A percentile compares a stretch with the other conserved stretches of the same genome.
phyloP scores from a whole-genome alignment of 257 asterid genomes.

The Solanum pennellii region DNA sequence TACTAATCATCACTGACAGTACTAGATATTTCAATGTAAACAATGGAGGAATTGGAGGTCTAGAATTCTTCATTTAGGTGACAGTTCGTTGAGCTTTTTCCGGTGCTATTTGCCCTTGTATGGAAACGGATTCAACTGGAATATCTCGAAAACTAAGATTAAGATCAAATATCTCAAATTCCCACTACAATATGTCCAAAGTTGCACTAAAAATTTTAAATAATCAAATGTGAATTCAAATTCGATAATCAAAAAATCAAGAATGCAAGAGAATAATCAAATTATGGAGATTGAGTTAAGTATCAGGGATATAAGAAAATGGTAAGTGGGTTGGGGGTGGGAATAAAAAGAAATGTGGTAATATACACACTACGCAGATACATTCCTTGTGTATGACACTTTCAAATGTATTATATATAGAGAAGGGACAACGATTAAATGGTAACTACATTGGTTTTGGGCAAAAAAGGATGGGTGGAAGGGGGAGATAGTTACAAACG shows the following conservation, averaged over 20 bases:
- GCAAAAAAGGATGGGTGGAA: neutral
- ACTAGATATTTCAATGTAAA: conserved; percentile 56
- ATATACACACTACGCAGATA: neutral
- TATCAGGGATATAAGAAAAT: neutral
- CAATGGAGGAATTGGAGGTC: conserved; percentile 68
- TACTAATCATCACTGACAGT: conserved; percentile 51
- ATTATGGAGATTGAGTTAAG: neutral
- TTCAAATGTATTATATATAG: neutral
- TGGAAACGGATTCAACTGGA: conserved; percentile 12
- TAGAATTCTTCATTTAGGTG: conserved; percentile 23
- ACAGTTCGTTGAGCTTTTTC: conserved; percentile 12
- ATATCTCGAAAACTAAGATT: conserved; percentile 31
- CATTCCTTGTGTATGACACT: neutral
- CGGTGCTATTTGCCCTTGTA: neutral
- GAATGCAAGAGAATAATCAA: neutral
- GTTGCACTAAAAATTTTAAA: neutral
- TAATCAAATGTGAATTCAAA: neutral
- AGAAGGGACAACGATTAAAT: neutral
- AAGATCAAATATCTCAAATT: conserved; percentile 34
- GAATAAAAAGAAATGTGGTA: conserved; percentile 26
- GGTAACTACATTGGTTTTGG: neutral
- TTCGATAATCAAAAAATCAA: neutral
- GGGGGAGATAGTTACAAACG: neutral
- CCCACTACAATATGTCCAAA: neutral
- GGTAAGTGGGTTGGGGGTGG: neutral